Conservation (phyloP, 805 yeast species). For the Candida coleopterorum region DNA sequence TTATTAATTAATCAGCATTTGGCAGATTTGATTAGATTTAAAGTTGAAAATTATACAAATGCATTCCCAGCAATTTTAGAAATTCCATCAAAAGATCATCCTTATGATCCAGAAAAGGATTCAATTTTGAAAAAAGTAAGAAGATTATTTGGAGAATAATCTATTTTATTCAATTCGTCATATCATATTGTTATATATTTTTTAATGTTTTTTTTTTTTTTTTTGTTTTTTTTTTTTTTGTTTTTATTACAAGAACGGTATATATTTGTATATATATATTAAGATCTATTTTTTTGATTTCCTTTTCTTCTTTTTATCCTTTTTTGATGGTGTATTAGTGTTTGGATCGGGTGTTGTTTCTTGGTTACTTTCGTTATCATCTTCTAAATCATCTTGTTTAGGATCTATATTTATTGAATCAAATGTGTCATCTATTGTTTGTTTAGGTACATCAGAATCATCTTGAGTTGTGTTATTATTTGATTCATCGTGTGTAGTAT, state of each 20-base stretch:
- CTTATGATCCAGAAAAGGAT: conserved; percentile 98
- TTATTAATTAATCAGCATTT: conserved; percentile 89
- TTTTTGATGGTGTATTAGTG: conserved; percentile 13
- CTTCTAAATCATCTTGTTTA: background rate
- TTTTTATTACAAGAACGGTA: background rate
- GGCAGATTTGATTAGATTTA: conserved; percentile 82
- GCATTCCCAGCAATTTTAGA: conserved; percentile 97
- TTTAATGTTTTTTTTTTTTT: background rate
- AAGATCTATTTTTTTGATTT: conserved; percentile 10
- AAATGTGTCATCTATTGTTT: background rate
- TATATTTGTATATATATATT: background rate
- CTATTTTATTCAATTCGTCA: background rate
- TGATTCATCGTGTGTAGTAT: no score
- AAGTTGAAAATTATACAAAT: conserved; percentile 76
- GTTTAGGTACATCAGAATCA: background rate
- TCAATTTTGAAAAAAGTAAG: conserved; percentile 91
- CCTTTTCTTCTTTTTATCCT: conserved; percentile 26
- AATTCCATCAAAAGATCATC: conserved; percentile 97
- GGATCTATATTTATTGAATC: background rate
- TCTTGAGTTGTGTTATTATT: background rate
- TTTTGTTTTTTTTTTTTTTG: background rate
- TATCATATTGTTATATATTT: background rate
- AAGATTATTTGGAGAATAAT: conserved; percentile 86
- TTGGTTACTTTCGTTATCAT: background rate
- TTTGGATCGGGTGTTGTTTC: conserved; percentile 7